Evolutionary conservation across 805 yeast species (phyloP), one percentile per base, ranked within the genome.

Genomic region (Cyberlindnera veronae): DNA sequence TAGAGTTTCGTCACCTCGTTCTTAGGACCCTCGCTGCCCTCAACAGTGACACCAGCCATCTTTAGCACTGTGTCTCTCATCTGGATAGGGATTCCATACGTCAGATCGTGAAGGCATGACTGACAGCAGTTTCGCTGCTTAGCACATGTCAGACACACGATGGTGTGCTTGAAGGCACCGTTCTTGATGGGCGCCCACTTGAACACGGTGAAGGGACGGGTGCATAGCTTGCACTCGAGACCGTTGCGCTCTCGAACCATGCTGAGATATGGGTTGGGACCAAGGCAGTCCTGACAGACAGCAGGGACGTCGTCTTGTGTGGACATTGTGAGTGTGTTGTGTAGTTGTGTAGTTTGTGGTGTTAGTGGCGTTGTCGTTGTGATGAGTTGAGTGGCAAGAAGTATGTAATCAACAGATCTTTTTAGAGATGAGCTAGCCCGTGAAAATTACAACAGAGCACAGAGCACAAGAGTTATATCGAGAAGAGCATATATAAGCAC

Each of bases 81-180:
- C 10, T 80, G 77, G 14, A 88, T 58, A 0, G 95, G 87, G n/a
- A 93, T 76, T 4, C 89, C 86, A 64, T 79, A 85, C 21, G 81
- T 76, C 30, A 90, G 64, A 63, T 91, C 98, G 24, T 84, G 60
- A 77, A 88, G 74, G 60, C 99, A 91, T 18, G 79, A 66, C 60
- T 93, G 98, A 57, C 99, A 91, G 52, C 95, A 83, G 62, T 86
- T 83, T 44, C 82, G 73, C 32, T 81, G 77, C 30, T 80, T 67
- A 0, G 97, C 79, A 66, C 99, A 91, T 0, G 90, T 78, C 26
- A 66, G 57, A 63, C 99, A 91, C 15, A 91, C 76, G 2, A 77
- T 61, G 3, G 96, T 88, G 50, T 75, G 78, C 42, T 73, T 71
- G 45, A 77, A 64, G 34, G 67, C 68, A 6, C 66, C 69, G 31